Percentiles rank a stretch among this genome's conserved stretches.
Evolutionary conservation across 768 basidiomycete genomes (phyloP).

Genomic region (Leccinum olivaceopallidum): DNA sequence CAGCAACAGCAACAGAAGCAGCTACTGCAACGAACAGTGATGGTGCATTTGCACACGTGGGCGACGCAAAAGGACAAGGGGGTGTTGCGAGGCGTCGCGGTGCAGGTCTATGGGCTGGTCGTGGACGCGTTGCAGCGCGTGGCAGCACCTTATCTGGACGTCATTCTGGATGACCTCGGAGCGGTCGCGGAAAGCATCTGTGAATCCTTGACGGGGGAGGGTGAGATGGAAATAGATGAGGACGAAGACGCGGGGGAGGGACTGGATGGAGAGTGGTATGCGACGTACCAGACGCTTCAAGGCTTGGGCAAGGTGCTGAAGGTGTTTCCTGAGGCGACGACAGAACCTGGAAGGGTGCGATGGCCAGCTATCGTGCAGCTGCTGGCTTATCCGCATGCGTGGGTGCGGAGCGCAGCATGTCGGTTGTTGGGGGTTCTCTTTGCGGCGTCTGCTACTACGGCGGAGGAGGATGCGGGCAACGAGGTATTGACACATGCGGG

Average conservation of each 20-base stretch:
- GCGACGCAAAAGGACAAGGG: constrained; percentile 58
- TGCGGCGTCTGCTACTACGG: constrained; percentile 43
- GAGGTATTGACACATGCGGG: constrained; percentile 51
- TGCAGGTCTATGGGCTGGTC: constrained; percentile 82
- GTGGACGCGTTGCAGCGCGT: constrained; percentile 64
- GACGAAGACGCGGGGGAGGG: constrained; percentile 47
- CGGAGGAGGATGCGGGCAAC: constrained; percentile 19
- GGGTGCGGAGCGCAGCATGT: constrained; percentile 85
- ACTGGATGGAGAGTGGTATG: constrained; percentile 72
- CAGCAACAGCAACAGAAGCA: constrained; percentile 48
- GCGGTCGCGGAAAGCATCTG: constrained; percentile 21
- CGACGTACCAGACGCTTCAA: constrained; percentile 78
- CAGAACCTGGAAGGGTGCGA: constrained; percentile 45
- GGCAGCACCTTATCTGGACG: constrained; percentile 42
- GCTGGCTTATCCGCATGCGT: constrained; percentile 88
- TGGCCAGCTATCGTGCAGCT: constrained; percentile 68
- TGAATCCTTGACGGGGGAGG: constrained; percentile 25
- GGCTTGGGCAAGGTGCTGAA: constrained; percentile 63
- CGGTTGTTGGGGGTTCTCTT: constrained; percentile 76
- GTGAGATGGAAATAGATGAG: constrained; percentile 47
- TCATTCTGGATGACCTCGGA: constrained; percentile 59
- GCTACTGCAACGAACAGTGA: constrained; percentile 51
- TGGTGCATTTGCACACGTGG: constrained; percentile 82
- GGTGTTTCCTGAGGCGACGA: constrained; percentile 51
- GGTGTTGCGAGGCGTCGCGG: constrained; percentile 68